These are phyloP conservation scores for Jatropha curcas DNA, from an alignment of 345 rosid genomes.

Conservation along the genomic window DNA sequence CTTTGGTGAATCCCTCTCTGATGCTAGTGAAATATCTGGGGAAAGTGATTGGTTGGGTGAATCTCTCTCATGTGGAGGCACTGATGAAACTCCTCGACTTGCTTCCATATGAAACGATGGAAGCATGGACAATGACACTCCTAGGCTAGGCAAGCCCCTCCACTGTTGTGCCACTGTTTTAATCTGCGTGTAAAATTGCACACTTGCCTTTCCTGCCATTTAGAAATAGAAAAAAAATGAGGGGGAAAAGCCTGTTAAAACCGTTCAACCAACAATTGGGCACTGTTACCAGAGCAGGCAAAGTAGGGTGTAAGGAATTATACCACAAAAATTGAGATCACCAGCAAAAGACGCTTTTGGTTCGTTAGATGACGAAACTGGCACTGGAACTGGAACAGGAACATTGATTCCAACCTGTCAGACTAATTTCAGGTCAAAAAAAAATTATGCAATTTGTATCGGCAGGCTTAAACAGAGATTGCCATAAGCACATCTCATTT, in stretches of 20 bases:
- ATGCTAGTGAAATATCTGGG: slow-evolving; percentile 4
- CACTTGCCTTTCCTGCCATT: slow-evolving; percentile 39
- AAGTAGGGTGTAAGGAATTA: neutral
- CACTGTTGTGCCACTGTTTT: slow-evolving; percentile 45
- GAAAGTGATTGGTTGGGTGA: slow-evolving; percentile 2
- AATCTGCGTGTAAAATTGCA: slow-evolving; percentile 43
- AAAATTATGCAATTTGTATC: neutral
- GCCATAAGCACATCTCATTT: neutral
- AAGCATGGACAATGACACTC: slow-evolving; percentile 14
- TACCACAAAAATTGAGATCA: slow-evolving; percentile 41
- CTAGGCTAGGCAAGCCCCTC: slow-evolving; percentile 34
- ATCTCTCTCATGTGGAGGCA: slow-evolving; percentile 30
- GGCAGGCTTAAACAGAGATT: neutral
- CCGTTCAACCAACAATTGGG: neutral
- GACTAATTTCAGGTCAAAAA: slow-evolving; percentile 16
- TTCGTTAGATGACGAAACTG: slow-evolving; percentile 28
- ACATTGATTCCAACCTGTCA: slow-evolving; percentile 49
- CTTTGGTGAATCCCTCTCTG: slow-evolving; percentile 32
- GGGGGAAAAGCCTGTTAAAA: neutral
- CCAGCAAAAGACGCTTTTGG: slow-evolving; percentile 34
- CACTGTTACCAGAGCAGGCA: neutral
- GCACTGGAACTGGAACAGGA: slow-evolving; percentile 39
- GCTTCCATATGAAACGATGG: slow-evolving; percentile 5
- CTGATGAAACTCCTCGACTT: slow-evolving; percentile 33
- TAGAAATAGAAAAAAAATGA: neutral